Percentiles rank a stretch among this genome's conserved stretches.
phyloP scores from a whole-genome alignment of 2,329 filamentous ascomycete genomes.

The Hortaea werneckii region DNA sequence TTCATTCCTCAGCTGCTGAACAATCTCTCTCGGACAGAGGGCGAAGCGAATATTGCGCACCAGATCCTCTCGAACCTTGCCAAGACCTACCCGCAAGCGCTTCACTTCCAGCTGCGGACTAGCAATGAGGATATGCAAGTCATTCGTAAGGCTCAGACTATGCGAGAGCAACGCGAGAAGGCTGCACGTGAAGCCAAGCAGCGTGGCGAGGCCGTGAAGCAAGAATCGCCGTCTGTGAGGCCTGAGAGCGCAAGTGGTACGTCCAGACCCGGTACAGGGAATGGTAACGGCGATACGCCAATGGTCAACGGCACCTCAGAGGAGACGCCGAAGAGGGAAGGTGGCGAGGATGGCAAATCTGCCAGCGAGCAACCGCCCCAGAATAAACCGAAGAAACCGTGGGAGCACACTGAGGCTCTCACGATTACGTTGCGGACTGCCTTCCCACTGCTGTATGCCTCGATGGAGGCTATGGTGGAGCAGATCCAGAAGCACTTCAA shows the following conservation, averaged over 20 bases:
- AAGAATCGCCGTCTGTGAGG: conserved; percentile 23
- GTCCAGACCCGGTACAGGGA: conserved; percentile 30
- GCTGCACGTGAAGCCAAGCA: conserved; percentile 49
- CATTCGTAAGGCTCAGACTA: conserved; percentile 71
- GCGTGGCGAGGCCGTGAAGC: conserved; percentile 33
- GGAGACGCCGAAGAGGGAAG: conserved; percentile 28
- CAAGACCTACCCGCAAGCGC: conserved; percentile 83
- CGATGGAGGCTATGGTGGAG: conserved; percentile 99
- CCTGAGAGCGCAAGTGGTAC: conserved; percentile 32
- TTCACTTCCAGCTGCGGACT: conserved; percentile 92
- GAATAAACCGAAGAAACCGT: conserved; percentile 67
- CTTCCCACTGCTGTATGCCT: conserved; percentile 87
- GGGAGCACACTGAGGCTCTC: conserved; percentile 94
- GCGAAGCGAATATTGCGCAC: conserved; percentile 75
- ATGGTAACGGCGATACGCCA: conserved; percentile 26
- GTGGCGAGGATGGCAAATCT: conserved; percentile 25
- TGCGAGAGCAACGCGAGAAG: conserved; percentile 47
- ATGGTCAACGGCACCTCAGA: conserved; percentile 22
- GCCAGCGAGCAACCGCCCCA: conserved; percentile 34
- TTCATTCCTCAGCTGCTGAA: conserved; percentile 95
- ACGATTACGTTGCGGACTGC: conserved; percentile 93
- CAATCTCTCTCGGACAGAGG: conserved; percentile 67
- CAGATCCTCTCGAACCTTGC: conserved; percentile 85
- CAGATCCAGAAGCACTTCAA: conserved; percentile 99
- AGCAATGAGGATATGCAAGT: conserved; percentile 86